Evolutionary conservation across 108 stramenopile genomes (phyloP).

Genomic region (Craspedostauros australis): DNA sequence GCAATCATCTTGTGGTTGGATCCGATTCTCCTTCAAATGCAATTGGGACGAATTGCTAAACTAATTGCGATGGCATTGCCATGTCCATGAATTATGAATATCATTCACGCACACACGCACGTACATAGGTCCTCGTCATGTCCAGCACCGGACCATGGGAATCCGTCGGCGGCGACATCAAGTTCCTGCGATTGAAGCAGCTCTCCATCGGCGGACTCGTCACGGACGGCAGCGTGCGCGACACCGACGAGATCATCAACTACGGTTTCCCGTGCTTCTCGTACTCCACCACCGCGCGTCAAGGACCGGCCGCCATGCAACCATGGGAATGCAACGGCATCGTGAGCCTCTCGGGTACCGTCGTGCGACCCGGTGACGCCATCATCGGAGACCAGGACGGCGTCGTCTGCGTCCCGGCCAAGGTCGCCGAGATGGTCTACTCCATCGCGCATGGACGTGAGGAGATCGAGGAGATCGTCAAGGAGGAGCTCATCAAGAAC

Average conservation of each 20-base stretch:
- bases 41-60: too few relatives aligned
- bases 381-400: conserved; percentile 91
- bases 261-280: conserved; percentile 83
- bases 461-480: conserved; percentile 86
- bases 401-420: conserved; percentile 86
- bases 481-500: conserved; percentile 84
- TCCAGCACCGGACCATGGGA: conserved; percentile 75
- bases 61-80: too few relatives aligned
- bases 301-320: conserved; percentile 81
- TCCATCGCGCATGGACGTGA: conserved; percentile 85
- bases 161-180: conserved; percentile 85
- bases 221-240: conserved; percentile 85
- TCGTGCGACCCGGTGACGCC: conserved; percentile 85
- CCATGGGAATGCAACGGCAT: conserved; percentile 90
- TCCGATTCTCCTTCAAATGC: too few relatives aligned
- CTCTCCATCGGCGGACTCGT: conserved; percentile 76
- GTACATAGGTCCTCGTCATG: conserved; percentile 79
- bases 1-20: too few relatives aligned
- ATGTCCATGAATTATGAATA: too few relatives aligned
- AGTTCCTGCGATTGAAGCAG: conserved; percentile 84
- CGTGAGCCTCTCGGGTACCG: conserved; percentile 54
- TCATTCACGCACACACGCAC: too few relatives aligned
- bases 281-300: conserved; percentile 43
- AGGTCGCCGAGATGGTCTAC: conserved; percentile 83
- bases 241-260: conserved; percentile 86